Percentiles rank a stretch among this genome's conserved stretches.
Conservation (phyloP, 73 alveolate genomes). For the Breviolum minutum region DNA sequence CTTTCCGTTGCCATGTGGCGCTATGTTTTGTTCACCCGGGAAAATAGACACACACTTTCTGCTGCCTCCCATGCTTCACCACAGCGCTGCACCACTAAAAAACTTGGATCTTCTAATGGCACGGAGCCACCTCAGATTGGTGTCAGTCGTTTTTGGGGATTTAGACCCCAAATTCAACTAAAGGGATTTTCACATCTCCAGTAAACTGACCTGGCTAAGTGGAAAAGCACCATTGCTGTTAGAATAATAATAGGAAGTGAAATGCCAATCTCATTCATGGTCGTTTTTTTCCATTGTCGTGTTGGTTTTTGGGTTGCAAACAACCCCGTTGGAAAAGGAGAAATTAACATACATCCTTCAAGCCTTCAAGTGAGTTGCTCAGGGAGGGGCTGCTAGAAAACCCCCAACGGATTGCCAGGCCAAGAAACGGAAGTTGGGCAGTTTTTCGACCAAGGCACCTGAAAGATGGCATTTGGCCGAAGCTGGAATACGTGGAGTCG, state of each 20-base stretch:
- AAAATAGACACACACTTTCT: background rate
- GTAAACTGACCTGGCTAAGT: no score
- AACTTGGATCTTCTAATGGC: slow-evolving; percentile 21
- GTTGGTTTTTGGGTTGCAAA: no score
- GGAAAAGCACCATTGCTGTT: no score
- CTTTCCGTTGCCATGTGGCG: no score
- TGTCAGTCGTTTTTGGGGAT: no score
- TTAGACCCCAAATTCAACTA: background rate
- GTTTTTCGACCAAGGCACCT: slow-evolving; percentile 79
- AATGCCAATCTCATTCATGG: no score
- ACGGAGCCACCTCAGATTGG: slow-evolving; percentile 13
- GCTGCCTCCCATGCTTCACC: slow-evolving; percentile 44
- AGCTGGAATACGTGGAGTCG: background rate
- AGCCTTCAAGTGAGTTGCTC: no score
- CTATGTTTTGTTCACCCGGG: background rate
- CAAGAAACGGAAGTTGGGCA: slow-evolving; percentile 25
- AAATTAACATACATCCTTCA: no score
- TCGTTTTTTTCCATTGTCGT: no score
- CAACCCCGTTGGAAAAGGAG: no score
- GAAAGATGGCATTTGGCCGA: background rate
- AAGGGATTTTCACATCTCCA: background rate
- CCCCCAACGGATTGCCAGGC: background rate
- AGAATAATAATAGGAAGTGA: no score
- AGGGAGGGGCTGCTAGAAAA: no score
- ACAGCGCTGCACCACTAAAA: slow-evolving; percentile 51